A percentile compares a stretch with the other conserved stretches of the same genome.
phyloP scores from a whole-genome alignment of 1,284 basidiomycete species.

The Coriolopsis trogii region DNA sequence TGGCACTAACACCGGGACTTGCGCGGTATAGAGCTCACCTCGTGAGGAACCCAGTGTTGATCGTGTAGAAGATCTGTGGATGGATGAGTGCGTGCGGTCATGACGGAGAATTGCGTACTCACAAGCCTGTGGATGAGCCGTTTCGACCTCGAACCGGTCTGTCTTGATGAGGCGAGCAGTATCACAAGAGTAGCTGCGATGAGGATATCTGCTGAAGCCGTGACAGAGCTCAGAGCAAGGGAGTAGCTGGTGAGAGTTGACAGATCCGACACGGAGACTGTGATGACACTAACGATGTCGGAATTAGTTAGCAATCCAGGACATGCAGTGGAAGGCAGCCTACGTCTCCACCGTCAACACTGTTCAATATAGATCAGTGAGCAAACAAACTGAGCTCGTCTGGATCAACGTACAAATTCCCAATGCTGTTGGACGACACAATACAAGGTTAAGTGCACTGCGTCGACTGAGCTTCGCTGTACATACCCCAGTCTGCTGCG shows the following conservation, averaged over 20 bases:
- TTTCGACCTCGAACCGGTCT: not conserved
- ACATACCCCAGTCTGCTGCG: not conserved
- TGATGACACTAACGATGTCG: not conserved
- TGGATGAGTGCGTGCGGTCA: not conserved
- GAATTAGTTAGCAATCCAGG: no score
- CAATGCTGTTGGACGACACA: no score
- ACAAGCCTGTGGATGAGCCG: constrained; percentile 2
- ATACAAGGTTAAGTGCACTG: no score
- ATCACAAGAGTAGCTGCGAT: not conserved
- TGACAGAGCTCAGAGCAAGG: not conserved
- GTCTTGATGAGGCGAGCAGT: not conserved
- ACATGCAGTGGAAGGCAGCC: no score
- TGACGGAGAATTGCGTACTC: not conserved
- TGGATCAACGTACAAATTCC: no score
- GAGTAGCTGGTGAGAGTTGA: not conserved
- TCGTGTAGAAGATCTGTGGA: constrained; percentile 3
- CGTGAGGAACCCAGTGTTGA: constrained; percentile 4
- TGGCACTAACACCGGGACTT: no score
- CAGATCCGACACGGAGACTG: not conserved
- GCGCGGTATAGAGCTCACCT: not conserved
- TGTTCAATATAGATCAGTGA: no score
- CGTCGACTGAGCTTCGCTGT: no score
- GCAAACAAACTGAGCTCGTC: no score
- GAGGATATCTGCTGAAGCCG: not conserved
- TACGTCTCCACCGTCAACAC: no score